phyloP scores from a whole-genome alignment of 2,329 filamentous ascomycete species.

The Balansia obtecta region DNA sequence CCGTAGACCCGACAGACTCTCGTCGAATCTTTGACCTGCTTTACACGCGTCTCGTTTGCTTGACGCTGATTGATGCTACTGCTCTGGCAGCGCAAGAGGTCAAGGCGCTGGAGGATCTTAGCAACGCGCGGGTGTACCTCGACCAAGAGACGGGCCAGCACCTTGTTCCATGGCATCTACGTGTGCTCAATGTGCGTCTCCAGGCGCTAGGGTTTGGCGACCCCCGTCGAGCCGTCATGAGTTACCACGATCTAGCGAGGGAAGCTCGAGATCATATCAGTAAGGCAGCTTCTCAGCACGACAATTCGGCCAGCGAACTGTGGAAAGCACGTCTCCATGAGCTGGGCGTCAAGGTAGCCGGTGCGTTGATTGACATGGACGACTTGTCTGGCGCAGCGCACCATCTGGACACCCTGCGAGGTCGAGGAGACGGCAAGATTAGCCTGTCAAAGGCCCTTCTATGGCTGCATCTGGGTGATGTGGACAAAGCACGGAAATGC shows the following conservation, averaged over 20 bases:
- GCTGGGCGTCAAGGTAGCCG: conserved; percentile 55
- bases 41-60: conserved; percentile 69
- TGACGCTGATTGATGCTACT: conserved; percentile 66
- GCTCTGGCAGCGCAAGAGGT: conserved; percentile 56
- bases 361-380: conserved; percentile 71
- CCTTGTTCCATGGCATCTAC: conserved; percentile 77
- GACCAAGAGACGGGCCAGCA: conserved; percentile 43
- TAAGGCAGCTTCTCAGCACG: conserved; percentile 29
- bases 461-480: conserved; percentile 67
- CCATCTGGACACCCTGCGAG: conserved; percentile 52
- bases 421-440: conserved; percentile 26
- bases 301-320: conserved; percentile 42
- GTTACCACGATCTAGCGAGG: conserved; percentile 75
- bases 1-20: conserved; percentile 42
- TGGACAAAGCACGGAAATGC: conserved; percentile 50
- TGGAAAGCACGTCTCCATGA: conserved; percentile 68
- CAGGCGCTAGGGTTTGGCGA: conserved; percentile 82
- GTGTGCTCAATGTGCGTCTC: conserved; percentile 70
- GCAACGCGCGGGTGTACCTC: conserved; percentile 40
- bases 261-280: conserved; percentile 56
- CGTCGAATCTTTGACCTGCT: conserved; percentile 62
- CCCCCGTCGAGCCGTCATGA: conserved; percentile 71
- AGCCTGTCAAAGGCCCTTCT: conserved; percentile 49
- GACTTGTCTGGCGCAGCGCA: conserved; percentile 69
- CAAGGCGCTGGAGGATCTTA: conserved; percentile 50